Conservation (phyloP, 352 stramenopile genomes). For the Globisporangium apiculatum region DNA sequence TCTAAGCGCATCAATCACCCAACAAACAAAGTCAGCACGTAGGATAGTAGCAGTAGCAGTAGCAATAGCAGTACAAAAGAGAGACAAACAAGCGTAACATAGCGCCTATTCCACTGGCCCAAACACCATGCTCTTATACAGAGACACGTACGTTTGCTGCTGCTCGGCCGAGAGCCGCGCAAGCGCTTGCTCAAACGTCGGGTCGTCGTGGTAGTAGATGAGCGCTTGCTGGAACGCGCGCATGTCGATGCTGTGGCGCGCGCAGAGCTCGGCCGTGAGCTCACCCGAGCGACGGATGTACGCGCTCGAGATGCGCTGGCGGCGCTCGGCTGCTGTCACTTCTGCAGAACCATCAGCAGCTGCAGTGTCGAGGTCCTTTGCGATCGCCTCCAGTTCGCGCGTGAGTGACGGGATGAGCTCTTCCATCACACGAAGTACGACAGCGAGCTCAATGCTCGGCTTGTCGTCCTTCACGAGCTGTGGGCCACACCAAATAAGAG, state of each 20-base stretch:
- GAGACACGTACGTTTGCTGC: slow-evolving; percentile 42
- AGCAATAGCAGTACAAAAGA: not conserved
- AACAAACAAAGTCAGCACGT: not conserved
- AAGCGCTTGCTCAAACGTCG: slow-evolving; percentile 51
- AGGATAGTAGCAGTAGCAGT: not conserved
- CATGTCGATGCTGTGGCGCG: slow-evolving; percentile 45
- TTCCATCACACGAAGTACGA: slow-evolving; percentile 60
- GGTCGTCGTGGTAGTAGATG: slow-evolving; percentile 75
- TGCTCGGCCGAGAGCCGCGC: slow-evolving; percentile 56
- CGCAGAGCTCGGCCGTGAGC: slow-evolving; percentile 48
- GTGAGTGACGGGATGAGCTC: slow-evolving; percentile 67
- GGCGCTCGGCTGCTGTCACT: slow-evolving; percentile 31
- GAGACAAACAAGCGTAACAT: not conserved
- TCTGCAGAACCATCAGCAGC: not conserved
- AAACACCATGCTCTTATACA: not conserved
- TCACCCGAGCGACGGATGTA: slow-evolving; percentile 64
- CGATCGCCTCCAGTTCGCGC: slow-evolving; percentile 66
- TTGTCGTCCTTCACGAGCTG: slow-evolving; percentile 53
- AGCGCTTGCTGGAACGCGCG: slow-evolving; percentile 65
- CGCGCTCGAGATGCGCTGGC: slow-evolving; percentile 43
- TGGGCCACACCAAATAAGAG: not conserved
- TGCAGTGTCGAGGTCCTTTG: slow-evolving; percentile 3
- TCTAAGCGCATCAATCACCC: not conserved
- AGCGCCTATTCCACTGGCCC: no score
- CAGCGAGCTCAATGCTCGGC: slow-evolving; percentile 47